A percentile compares a stretch with the other conserved stretches of the same genome.
Conservation (phyloP, 371 early-diverging fungal species). For the Apophysomyces variabilis region DNA sequence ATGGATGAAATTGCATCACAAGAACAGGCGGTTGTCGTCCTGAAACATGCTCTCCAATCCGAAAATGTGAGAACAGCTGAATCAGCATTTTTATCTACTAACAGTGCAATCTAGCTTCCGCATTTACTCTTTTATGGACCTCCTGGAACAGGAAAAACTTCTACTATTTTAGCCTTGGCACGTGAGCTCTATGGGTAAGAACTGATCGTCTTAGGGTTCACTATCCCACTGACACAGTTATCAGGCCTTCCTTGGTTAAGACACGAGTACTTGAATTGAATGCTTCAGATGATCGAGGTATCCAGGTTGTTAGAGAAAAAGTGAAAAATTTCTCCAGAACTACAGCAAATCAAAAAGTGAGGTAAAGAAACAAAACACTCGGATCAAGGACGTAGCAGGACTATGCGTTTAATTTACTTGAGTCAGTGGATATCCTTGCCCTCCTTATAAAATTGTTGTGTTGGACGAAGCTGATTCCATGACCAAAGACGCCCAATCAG, state of each 20-base stretch:
- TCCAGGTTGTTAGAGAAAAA: constrained; percentile 93
- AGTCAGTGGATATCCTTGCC: constrained; percentile 57
- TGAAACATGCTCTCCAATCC: constrained; percentile 84
- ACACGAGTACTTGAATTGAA: constrained; percentile 96
- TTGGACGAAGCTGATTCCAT: constrained; percentile 99
- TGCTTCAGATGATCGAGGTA: constrained; percentile 99
- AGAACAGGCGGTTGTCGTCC: constrained; percentile 86
- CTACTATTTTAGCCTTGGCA: constrained; percentile 95
- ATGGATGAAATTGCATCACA: constrained; percentile 90
- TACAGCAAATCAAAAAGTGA: constrained; percentile 58
- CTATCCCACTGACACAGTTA: neutral
- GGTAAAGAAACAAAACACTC: constrained; percentile 24
- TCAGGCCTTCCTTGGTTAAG: constrained; percentile 74
- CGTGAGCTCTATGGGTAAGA: constrained; percentile 86
- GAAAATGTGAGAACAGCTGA: constrained; percentile 65
- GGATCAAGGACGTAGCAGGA: neutral
- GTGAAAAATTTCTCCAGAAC: constrained; percentile 96
- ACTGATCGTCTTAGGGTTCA: neutral
- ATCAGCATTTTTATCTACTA: neutral
- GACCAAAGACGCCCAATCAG: constrained; percentile 98
- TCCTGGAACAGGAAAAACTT: constrained; percentile 99
- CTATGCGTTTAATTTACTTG: too few species aligned
- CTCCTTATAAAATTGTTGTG: constrained; percentile 96
- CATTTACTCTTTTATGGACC: constrained; percentile 99
- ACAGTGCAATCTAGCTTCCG: constrained; percentile 74